Conservation (phyloP, 768 basidiomycete species). For the Auriscalpium orientale region DNA sequence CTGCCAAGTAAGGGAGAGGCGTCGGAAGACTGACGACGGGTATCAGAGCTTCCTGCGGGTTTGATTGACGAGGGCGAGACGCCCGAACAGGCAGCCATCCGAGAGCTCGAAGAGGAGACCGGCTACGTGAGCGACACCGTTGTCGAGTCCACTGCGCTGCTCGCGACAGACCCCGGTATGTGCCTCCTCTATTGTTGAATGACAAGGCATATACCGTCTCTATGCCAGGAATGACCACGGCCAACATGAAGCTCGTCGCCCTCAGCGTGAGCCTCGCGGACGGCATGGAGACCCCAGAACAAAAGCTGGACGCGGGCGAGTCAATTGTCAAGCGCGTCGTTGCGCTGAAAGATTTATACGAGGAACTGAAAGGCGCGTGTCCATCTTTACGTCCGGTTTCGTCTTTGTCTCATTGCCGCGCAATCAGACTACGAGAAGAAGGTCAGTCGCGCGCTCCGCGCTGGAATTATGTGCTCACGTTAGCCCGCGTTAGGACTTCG, state of each 20-base stretch:
- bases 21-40: not conserved
- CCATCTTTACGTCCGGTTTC: not conserved
- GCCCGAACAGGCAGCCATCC: conserved; percentile 69
- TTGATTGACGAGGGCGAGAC: conserved; percentile 83
- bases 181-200: not conserved
- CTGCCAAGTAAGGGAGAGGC: not conserved
- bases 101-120: conserved; percentile 92
- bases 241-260: conserved; percentile 85
- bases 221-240: conserved; percentile 77
- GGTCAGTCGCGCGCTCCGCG: conserved; percentile 26
- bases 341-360: conserved; percentile 54
- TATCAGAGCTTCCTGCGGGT: conserved; percentile 58
- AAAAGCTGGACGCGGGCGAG: conserved; percentile 82
- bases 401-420: not conserved
- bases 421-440: conserved; percentile 48
- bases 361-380: conserved; percentile 49
- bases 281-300: conserved; percentile 57
- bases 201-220: not conserved
- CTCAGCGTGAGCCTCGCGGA: conserved; percentile 63
- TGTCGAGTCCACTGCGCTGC: conserved; percentile 51
- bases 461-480: too few relatives aligned
- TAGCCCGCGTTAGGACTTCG: conserved; percentile 27
- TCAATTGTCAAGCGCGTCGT: conserved; percentile 71
- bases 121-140: conserved; percentile 68
- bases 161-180: conserved; percentile 69